Evolutionary conservation across 2,329 filamentous ascomycete genomes (phyloP), one percentile per base, ranked within the genome.

Genomic region (Bipolaris bicolor): DNA sequence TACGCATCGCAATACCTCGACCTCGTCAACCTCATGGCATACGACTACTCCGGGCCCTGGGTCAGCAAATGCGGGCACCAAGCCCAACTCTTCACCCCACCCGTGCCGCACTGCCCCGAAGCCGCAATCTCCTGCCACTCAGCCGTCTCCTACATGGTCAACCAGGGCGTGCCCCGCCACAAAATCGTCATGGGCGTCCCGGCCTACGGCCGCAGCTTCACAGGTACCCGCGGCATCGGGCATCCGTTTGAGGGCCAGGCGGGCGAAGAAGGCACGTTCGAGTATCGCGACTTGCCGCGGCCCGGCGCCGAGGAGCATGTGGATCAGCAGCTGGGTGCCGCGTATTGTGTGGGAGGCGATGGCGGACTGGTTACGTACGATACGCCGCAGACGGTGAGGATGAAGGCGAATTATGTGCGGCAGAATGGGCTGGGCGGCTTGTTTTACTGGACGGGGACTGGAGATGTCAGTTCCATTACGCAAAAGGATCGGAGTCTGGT

Each of bases 341-440:
- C 90, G 5, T 89, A 86, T 66, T 94, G 90, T 66, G 78, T 86
- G 31, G 89, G 90, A 5, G 87, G 84, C 1, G 90, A 92, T 66
- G 89, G 89, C 3, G 90, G 90, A 0, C 93, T 92, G 64, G 86
- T 94, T 40, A 89, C 86, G 1, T 95, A 94, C 72, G 91, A 95
- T 74, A 92, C 89, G 63, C 86, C 88, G 3, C 85, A 88, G 41
- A 92, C 90, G 2, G 90, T 94, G 33, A 83, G 84, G 75, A 84
- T 87, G 74, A 95, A 95, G 78, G 91, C 89, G 1, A 79, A 81
- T 6, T 94, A 88, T 73, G 90, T 88, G 74, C 88, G 86, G 67
- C 84, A 89, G 66, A 88, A 88, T 66, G 84, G 84, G 26, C 79
- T 95, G 16, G 90, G 88, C 26, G 91, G 91, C 0, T 77, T 95